Evolutionary conservation across 192 early-diverging fungal species (phyloP), one percentile per base, ranked within the genome.

Genomic region (Chytriomyces sp.): DNA sequence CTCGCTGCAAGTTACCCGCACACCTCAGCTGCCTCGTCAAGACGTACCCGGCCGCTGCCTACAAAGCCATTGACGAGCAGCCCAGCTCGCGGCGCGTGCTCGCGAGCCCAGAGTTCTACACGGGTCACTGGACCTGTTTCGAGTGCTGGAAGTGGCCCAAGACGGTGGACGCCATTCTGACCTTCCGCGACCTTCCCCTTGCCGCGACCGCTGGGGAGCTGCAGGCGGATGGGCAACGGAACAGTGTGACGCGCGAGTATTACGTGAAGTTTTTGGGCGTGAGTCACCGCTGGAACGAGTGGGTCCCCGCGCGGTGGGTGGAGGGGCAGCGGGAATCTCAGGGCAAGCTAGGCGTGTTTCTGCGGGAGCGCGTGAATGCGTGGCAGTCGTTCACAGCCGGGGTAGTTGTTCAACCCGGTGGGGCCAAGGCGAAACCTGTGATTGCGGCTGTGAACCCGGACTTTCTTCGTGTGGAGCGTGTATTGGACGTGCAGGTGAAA

Each of bases 231-330:
- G n/a, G n/a, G n/a, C n/a, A n/a, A n/a, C n/a, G n/a, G n/a, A 25
- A 22, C n/a, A 52, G 22, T 49, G 19, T 34, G n/a, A 7, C n/a
- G n/a, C 61, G 77, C 3, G 82, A 85, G 52, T 84, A 72, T 69
- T 84, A 67, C 44, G 72, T 85, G 10, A 85, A 85, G 59, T 85
- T 78, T 56, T 49, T 12, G 57, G 44, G 60, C 22, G 41, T 52
- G 5, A 76, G 80, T 14, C 68, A 82, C 64, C 73, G 75, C 19
- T 72, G 78, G 38, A 72, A 74, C 64, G 66, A 44, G n/a, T 85
- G 84, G 81, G 81, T 84, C 39, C 57, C 78, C 28, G 82, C 64
- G 38, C 52, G 72, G 1, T 85, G 84, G 84, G 22, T 84, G 1
- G 52, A 61, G 28, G 49, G 57, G 0, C 39, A 76, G 26, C 60